Base-by-base conservation (phyloP, 768 basidiomycete genomes). In the Calocybe cyanea region DNA sequence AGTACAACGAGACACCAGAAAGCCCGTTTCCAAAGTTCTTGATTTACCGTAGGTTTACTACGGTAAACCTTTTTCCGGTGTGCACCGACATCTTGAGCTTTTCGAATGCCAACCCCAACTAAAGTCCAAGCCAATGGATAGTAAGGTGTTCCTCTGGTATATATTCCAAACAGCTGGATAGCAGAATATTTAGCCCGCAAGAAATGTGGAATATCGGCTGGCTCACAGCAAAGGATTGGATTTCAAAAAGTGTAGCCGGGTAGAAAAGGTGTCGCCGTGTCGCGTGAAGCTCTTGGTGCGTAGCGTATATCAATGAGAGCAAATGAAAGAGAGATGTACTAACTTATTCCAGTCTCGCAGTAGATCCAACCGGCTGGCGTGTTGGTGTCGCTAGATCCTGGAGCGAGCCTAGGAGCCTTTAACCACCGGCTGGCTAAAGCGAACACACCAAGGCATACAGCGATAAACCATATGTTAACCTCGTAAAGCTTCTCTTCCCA, bases 1-100 rank as follows among this genome's bases (percentile, higher is more conserved):
- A 78, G 72, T 5, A 75, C 67, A 10, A 83, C 69, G 4, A 87
- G 70, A 50, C 72, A 76, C 86, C 85, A 89, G 57, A 90, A 88
- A 0, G 81, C 81, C 20, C 90, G 78, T 59, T 86, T 89, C 78
- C 84, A 88, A 13, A 86, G 68, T 52, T 91, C 87, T 30, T 80
- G 76, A 11, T 55, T 49, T 24, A 43, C 50, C 55, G 66, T 72
- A 6, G 75, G 68, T 50, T 62, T 63, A 5, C 58, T 55, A 2
- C 66, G 65, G 46, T 86, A 85, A 1, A 75, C 70, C 52, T 72
- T 79, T 57, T 71, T 81, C 38, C 82, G 73, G 56, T 92, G 90
- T 5, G 82, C 83, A 19, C 90, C 90, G 3, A 87, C 72, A 52
- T 92, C 89, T 61, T 85, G 77, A 20, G 78, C 78, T 58, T 85